Evolutionary conservation across 2,329 filamentous ascomycete genomes (phyloP), one percentile per base, ranked within the genome.

Genomic region (Colletotrichum theobromicola): DNA sequence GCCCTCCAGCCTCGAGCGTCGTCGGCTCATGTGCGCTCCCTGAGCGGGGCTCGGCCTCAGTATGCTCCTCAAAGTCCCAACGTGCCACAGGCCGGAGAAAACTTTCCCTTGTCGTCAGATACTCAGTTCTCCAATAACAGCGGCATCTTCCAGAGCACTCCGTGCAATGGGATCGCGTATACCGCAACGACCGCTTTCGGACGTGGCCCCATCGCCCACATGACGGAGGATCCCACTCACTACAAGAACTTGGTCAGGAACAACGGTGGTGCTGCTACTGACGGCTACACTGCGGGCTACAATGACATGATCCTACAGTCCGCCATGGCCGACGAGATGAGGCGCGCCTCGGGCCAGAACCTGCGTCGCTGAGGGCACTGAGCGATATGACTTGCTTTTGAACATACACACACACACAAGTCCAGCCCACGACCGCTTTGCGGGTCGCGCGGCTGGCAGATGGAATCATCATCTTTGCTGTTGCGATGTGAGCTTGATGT

Each of bases 71-170:
- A 69, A 13, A 62, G 58, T 76, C 79, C 60, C 75, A 78, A 30
- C 63, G 67, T 66, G 77, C 77, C n/a, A 72, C 79, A 65, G 78
- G 76, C 75, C 42, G 67, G 12, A 42, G 63, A 62, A 71, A 77
- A 53, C 55, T 53, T 72, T 30, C 66, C 42, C 74, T 74, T 30
- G 65, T 84, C 85, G 2, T 79, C 80, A 7, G 75, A 79, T 8
- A 82, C 80, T 16, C 78, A 76, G 8, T 90, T 90, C 76, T 87
- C 88, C 16, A 83, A 89, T 70, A 81, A 84, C 2, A 90, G 88
- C 79, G 90, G 87, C 76, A 77, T 91, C 26, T 89, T 88, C 71
- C 85, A 84, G 53, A 86, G 88, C 37, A 88, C 87, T 7, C 88
- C 87, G 2, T 77, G 76, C 7, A 80, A 80, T 46, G 79, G 77